phyloP scores from a whole-genome alignment of 345 rosid genomes.

The Triadica sebifera region DNA sequence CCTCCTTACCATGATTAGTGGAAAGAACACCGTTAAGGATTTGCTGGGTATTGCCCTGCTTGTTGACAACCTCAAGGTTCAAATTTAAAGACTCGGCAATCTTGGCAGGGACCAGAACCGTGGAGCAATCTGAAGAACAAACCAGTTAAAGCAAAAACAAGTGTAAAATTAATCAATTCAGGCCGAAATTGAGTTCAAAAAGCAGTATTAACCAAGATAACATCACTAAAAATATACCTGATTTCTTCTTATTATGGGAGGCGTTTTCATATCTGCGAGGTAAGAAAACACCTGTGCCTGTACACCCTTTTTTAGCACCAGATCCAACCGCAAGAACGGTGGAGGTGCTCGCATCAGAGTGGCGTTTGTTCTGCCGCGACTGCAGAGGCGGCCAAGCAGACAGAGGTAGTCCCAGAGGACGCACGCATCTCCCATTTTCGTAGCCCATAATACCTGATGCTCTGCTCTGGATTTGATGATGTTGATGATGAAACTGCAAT shows the following conservation, averaged over 20 bases:
- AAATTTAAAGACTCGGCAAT: slow-evolving; percentile 17
- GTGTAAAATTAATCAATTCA: background rate
- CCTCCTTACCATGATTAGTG: slow-evolving; percentile 33
- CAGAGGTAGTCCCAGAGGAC: slow-evolving; percentile 24
- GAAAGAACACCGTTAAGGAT: slow-evolving; percentile 23
- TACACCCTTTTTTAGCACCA: slow-evolving; percentile 19
- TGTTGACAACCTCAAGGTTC: slow-evolving; percentile 7
- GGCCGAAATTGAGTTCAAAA: background rate
- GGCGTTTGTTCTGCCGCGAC: slow-evolving; percentile 1
- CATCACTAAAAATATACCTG: slow-evolving; percentile 1
- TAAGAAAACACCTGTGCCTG: slow-evolving; percentile 37
- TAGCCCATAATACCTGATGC: slow-evolving; percentile 10
- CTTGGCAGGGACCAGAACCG: slow-evolving; percentile 17
- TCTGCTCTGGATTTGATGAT: slow-evolving; percentile 36
- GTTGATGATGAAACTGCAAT: slow-evolving; percentile 1
- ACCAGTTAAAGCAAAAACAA: background rate
- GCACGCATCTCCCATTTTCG: slow-evolving; percentile 27
- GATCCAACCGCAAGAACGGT: slow-evolving; percentile 36
- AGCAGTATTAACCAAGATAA: background rate
- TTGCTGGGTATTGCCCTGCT: slow-evolving; percentile 19
- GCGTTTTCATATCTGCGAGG: slow-evolving; percentile 27
- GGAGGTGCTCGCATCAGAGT: slow-evolving; percentile 18
- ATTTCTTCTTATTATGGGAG: slow-evolving; percentile 18
- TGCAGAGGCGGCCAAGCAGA: slow-evolving; percentile 43
- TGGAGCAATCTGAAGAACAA: slow-evolving; percentile 14